These are phyloP conservation scores for Paecilomyces niveus DNA, from an alignment of 2,329 filamentous ascomycete species.

Conservation along the genomic window DNA sequence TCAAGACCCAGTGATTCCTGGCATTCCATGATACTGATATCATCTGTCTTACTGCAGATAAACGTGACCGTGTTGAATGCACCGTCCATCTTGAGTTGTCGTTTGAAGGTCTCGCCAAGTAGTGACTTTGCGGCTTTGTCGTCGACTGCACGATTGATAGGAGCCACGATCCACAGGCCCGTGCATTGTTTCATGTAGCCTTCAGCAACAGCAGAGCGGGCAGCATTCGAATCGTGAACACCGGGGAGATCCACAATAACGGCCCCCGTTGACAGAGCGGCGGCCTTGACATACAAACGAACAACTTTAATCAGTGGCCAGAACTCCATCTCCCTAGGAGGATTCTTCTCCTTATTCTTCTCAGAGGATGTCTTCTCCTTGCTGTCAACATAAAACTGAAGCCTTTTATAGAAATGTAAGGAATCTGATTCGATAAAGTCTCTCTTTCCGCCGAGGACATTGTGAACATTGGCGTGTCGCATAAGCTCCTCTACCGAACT, in stretches of 20 bases:
- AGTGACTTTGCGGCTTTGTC: slow-evolving; percentile 39
- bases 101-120: too few species aligned
- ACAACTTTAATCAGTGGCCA: slow-evolving; percentile 40
- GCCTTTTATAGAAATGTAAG: too few species aligned
- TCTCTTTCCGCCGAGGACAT: too few species aligned
- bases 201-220: slow-evolving; percentile 50
- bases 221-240: slow-evolving; percentile 54
- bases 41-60: slow-evolving; percentile 58
- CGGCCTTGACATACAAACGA: slow-evolving; percentile 44
- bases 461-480: too few species aligned
- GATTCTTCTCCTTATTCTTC: slow-evolving; percentile 40
- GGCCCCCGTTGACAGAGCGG: slow-evolving; percentile 17
- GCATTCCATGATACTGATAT: slow-evolving; percentile 47
- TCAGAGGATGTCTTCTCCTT: too few species aligned
- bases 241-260: slow-evolving; percentile 28
- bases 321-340: slow-evolving; percentile 27
- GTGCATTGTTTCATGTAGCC: slow-evolving; percentile 56
- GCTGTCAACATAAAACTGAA: too few species aligned
- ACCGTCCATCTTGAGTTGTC: too few species aligned
- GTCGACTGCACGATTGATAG: slow-evolving; percentile 54
- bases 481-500: too few species aligned
- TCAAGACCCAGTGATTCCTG: slow-evolving; percentile 29
- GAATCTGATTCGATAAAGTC: too few species aligned
- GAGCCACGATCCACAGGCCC: slow-evolving; percentile 56
- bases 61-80: slow-evolving; percentile 41